Conservation (phyloP, 108 stramenopile species). For the Fistulifera solaris region DNA sequence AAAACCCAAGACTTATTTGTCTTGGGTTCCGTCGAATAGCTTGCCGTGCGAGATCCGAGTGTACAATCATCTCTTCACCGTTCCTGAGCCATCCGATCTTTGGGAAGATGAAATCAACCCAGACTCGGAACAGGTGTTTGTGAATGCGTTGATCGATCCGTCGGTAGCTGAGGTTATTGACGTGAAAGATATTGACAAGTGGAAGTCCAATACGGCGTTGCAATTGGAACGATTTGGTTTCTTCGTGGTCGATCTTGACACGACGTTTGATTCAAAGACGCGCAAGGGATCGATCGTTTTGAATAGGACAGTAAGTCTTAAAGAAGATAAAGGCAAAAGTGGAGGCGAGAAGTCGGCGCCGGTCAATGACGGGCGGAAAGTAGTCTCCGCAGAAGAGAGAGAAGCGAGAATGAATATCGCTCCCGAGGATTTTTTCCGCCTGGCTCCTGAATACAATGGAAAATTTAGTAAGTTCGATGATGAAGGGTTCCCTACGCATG, state of each 20-base stretch:
- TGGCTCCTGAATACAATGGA: constrained; percentile 59
- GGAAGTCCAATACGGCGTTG: constrained; percentile 64
- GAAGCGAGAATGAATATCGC: constrained; percentile 62
- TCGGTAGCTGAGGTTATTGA: constrained; percentile 54
- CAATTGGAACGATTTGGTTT: constrained; percentile 97
- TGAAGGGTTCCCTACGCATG: constrained; percentile 84
- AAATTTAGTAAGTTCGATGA: constrained; percentile 79
- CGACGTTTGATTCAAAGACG: constrained; percentile 50
- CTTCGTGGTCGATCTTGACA: constrained; percentile 93
- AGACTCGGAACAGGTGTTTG: constrained; percentile 67
- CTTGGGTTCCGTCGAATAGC: constrained; percentile 69
- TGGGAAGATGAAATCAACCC: constrained; percentile 94
- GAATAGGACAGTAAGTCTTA: constrained; percentile 90
- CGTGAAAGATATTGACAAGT: constrained; percentile 37
- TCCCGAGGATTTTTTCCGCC: constrained; percentile 56
- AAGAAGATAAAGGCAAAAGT: constrained; percentile 70
- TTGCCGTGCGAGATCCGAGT: constrained; percentile 74
- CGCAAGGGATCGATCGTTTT: constrained; percentile 74
- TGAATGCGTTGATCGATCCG: constrained; percentile 69
- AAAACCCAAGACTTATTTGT: constrained; percentile 74
- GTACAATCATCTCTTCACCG: constrained; percentile 91
- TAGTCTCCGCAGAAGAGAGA: constrained; percentile 50
- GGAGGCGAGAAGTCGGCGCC: constrained; percentile 21
- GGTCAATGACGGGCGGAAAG: constrained; percentile 6
- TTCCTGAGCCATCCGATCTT: constrained; percentile 68